A percentile compares a stretch with the other conserved stretches of the same genome.
These are phyloP conservation scores for Capillidium heterosporum DNA, from an alignment of 371 early-diverging fungal species.

Conservation along the genomic window DNA sequence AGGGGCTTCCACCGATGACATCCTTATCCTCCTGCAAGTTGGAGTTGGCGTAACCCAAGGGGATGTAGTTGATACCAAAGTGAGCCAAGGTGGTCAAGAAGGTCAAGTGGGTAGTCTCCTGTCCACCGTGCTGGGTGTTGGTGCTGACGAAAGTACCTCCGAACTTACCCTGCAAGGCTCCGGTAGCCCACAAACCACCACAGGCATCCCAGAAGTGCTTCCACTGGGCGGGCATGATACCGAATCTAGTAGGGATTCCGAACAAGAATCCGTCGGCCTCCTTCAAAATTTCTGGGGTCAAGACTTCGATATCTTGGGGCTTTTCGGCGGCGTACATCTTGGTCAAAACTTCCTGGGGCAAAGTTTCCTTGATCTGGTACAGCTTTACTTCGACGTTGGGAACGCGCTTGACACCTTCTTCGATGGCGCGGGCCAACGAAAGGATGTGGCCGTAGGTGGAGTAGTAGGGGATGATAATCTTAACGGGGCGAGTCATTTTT, in stretches of 20 bases:
- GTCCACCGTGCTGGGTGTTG: constrained; percentile 54
- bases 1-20: constrained; percentile 48
- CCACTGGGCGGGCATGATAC: constrained; percentile 53
- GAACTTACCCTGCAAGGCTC: constrained; percentile 47
- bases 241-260: constrained; percentile 62
- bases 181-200: constrained; percentile 48
- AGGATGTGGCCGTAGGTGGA: constrained; percentile 1
- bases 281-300: constrained; percentile 25
- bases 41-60: constrained; percentile 39
- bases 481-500: constrained; percentile 6
- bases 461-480: constrained; percentile 1
- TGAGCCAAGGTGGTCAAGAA: constrained; percentile 51
- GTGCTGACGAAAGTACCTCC: constrained; percentile 57
- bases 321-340: constrained; percentile 51
- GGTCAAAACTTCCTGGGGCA: constrained; percentile 34
- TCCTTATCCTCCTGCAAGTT: constrained; percentile 25
- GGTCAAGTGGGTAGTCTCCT: constrained; percentile 54
- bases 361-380: constrained; percentile 50
- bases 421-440: constrained; percentile 15
- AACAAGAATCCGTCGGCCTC: constrained; percentile 63
- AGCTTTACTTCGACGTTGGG: constrained; percentile 38
- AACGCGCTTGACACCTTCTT: constrained; percentile 33
- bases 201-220: constrained; percentile 51
- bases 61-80: constrained; percentile 65
- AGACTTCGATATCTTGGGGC: constrained; percentile 30